Percentiles rank a stretch among this genome's conserved stretches.
Conservation (phyloP, 2,329 filamentous ascomycete species). For the Bipolaris oryzae region DNA sequence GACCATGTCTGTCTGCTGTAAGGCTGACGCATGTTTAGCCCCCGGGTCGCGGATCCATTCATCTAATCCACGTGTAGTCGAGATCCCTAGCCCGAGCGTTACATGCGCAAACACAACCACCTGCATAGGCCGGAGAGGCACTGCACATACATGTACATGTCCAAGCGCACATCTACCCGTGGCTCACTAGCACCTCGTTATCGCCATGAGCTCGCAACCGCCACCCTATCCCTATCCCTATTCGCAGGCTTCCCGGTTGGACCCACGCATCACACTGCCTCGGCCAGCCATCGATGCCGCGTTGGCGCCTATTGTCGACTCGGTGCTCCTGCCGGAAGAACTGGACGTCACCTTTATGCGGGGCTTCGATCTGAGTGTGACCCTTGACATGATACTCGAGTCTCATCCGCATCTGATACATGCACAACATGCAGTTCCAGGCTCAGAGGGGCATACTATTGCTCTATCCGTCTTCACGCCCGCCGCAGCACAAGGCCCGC, state of each 20-base stretch:
- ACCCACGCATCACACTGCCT: slow-evolving; percentile 15
- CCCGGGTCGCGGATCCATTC: background rate
- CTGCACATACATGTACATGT: slow-evolving; percentile 1
- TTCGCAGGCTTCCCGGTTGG: slow-evolving; percentile 14
- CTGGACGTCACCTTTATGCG: slow-evolving; percentile 19
- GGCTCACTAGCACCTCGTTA: background rate
- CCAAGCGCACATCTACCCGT: background rate
- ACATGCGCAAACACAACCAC: background rate
- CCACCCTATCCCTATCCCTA: slow-evolving; percentile 7
- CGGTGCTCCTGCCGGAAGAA: slow-evolving; percentile 14
- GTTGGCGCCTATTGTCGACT: slow-evolving; percentile 13
- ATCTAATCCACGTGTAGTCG: background rate
- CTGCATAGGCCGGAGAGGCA: background rate
- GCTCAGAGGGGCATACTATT: slow-evolving; percentile 61
- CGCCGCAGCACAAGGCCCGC: slow-evolving; percentile 61
- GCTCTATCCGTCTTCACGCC: slow-evolving; percentile 61
- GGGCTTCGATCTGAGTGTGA: slow-evolving; percentile 3
- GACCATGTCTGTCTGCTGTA: no score
- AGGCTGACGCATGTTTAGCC: background rate
- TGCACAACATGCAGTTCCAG: slow-evolving; percentile 50
- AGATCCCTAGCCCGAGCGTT: background rate
- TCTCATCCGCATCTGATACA: slow-evolving; percentile 59
- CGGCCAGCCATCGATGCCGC: slow-evolving; percentile 11
- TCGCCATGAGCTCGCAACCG: background rate
- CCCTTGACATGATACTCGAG: slow-evolving; percentile 59